Evolutionary conservation across 345 rosid genomes (phyloP), one percentile per base, ranked within the genome.

Genomic region (Camelina hispida): DNA sequence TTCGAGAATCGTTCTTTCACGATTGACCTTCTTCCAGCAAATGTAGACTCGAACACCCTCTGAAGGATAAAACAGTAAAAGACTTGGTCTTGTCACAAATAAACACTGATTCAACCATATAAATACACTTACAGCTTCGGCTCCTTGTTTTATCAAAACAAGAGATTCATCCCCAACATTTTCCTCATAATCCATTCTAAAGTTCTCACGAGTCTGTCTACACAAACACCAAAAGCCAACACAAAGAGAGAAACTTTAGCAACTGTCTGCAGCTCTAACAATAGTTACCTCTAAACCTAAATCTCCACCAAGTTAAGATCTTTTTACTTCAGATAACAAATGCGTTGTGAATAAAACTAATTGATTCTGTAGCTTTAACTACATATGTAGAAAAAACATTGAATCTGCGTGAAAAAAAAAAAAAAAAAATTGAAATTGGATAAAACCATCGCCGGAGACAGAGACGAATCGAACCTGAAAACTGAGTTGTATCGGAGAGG

Each of bases 1-100:
- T 96, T 96, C 1, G 99, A 89, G 85, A 96, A 96, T 1, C 98
- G 84, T 59, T 93, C 97, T 83, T 96, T 96, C 54, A 96, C 69
- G 3, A 93, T 72, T 16, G 85, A 93, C 71, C 74, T 84, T 78
- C 86, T 91, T 62, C 95, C 97, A 13, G 83, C 91, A 79, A 96
- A 96, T 15, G 66, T 76, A 7, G 93, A 88, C 77, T 88, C 95
- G 30, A 91, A 96, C 69, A 96, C 89, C 47, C 92, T 87, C 99
- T 96, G n/a, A 82, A 58, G 79, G 44, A 71, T 7, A 59, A 32
- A 25, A 75, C 4, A 2, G 51, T n/a, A 4, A 69, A 64, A 59
- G 35, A 42, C 58, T 34, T 47, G 9, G 35, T 16, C 66, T 47
- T 53, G 7, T 14, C 18, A 58, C 25, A 2, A 22, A 25, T 5